Conservation (phyloP, 1,284 basidiomycete genomes). For the Ustilago hordei region DNA sequence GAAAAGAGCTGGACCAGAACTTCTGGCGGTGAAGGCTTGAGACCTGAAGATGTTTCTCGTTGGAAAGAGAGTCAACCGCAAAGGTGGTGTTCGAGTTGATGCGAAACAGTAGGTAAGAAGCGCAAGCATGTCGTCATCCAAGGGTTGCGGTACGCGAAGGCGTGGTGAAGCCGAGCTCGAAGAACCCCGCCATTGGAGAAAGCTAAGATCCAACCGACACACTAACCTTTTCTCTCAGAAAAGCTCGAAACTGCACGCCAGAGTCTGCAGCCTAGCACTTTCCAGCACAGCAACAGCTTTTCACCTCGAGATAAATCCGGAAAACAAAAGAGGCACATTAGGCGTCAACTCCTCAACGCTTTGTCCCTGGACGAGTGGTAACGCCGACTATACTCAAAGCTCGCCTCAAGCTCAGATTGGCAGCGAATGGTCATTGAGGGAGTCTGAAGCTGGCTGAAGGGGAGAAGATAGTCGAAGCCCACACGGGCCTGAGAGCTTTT, state of each 20-base stretch:
- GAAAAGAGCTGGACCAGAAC: not conserved
- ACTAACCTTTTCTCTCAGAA: not conserved
- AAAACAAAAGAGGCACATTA: not conserved
- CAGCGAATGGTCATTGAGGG: not conserved
- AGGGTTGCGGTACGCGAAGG: not conserved
- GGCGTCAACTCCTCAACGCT: not conserved
- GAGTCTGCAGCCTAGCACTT: not conserved
- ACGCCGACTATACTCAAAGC: not conserved
- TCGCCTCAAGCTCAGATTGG: not conserved
- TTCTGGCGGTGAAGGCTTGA: not conserved
- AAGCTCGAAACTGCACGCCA: not conserved
- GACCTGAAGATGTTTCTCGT: not conserved
- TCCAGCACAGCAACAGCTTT: slow-evolving; percentile 4
- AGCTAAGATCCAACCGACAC: not conserved
- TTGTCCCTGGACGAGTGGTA: not conserved
- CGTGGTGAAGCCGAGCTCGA: not conserved
- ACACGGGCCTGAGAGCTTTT: not conserved
- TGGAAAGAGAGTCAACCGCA: not conserved
- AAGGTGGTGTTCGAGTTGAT: not conserved
- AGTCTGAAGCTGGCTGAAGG: not conserved
- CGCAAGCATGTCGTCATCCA: slow-evolving; percentile 27
- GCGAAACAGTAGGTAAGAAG: not conserved
- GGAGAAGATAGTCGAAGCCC: not conserved
- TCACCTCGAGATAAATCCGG: not conserved
- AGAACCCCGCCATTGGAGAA: not conserved